Evolutionary conservation across 2,329 filamentous ascomycete species (phyloP), one percentile per base, ranked within the genome.

Genomic region (Elsinoe australis): DNA sequence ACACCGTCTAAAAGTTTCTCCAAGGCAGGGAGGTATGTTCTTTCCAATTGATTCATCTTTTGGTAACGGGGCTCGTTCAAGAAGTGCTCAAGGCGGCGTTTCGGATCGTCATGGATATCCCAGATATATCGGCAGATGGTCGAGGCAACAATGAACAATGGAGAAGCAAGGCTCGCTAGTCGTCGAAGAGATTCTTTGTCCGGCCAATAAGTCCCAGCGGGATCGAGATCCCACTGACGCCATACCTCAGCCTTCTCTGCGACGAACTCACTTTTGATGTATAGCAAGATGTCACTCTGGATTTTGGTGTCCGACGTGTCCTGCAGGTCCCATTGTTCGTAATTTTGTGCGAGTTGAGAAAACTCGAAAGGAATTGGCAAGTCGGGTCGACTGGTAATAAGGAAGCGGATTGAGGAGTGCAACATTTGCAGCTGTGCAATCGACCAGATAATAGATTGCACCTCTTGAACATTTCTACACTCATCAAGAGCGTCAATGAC

Each of bases 401-500:
- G 31, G 7, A 44, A 5, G 3, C 39, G 21, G 2, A 44, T 9
- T 3, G 19, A 4, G n/a, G 14, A 6, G 5, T 26, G 3, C 14
- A 31, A 10, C 12, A 9, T 2, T 5, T n/a, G 15, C 6, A 29
- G 14, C 3, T n/a, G 9, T 14, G 14, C n/a, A 10, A 44, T 21
- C 22, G 31, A 44, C 5, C 9, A 5, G 4, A 44, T 10, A 8
- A 44, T 6, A 2, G 15, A 4, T 10, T 17, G 19, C 2, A 31
- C 15, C 3, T 44, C 39, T 22, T 31, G 19, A 21, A 29, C 39
- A 6, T 17, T 4, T 10, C 31, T 17, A 17, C 39, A 44, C 14
- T 44, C 39, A 17, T 44, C 39, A 3, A 44, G 12, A 15, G 22
- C 39, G 14, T 44, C 39, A 17, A 44, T 18, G 6, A 44, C 19